These are phyloP conservation scores for Seiridium unicorne DNA, from an alignment of 2,329 filamentous ascomycete genomes.

Conservation along the genomic window DNA sequence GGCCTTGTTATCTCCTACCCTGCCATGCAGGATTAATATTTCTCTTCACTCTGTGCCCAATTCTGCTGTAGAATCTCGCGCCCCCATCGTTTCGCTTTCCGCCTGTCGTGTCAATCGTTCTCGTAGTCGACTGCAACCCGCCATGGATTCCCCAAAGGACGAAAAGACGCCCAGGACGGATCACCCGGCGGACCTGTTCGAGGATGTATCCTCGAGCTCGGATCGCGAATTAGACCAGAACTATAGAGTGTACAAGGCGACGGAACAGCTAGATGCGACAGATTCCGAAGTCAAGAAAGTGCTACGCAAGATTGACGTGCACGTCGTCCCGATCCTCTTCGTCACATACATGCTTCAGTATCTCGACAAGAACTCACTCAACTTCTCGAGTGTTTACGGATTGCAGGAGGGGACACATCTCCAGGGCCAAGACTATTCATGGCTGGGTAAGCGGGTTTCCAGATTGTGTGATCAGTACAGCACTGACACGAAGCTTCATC, in stretches of 20 bases:
- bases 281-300: slow-evolving; percentile 25
- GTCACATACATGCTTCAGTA: slow-evolving; percentile 31
- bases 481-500: slow-evolving; percentile 7
- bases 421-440: slow-evolving; percentile 47
- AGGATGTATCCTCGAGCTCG: slow-evolving; percentile 16
- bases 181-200: slow-evolving; percentile 7
- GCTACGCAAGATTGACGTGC: slow-evolving; percentile 29
- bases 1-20: too few species aligned
- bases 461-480: not conserved
- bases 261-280: slow-evolving; percentile 20
- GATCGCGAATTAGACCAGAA: slow-evolving; percentile 28
- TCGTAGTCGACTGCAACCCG: not conserved
- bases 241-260: slow-evolving; percentile 26
- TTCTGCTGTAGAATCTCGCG: too few species aligned
- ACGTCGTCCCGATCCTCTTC: slow-evolving; percentile 28
- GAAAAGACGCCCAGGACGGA: slow-evolving; percentile 9
- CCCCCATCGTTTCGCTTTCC: too few species aligned
- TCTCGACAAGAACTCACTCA: slow-evolving; percentile 42
- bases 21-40: too few species aligned
- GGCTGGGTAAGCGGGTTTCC: slow-evolving; percentile 34
- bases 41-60: too few species aligned
- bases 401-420: slow-evolving; percentile 45
- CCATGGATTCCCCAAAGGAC: slow-evolving; percentile 12
- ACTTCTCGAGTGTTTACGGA: slow-evolving; percentile 49
- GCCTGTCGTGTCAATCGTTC: too few species aligned